phyloP scores from a whole-genome alignment of 1,284 basidiomycete genomes.

The Coniferiporia sulphurascens region DNA sequence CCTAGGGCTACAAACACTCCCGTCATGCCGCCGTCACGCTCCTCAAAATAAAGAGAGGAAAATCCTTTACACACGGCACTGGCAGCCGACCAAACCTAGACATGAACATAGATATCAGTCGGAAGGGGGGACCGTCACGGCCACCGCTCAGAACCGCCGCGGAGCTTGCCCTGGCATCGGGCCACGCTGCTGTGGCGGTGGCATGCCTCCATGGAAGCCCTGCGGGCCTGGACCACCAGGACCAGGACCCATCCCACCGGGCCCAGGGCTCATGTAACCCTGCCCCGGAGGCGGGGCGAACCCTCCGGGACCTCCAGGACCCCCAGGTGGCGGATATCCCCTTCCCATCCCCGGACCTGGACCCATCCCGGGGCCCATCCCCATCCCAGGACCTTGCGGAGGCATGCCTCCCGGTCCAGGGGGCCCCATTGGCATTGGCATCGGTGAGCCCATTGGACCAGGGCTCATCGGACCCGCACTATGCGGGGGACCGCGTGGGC shows the following conservation, averaged over 20 bases:
- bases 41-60: no score
- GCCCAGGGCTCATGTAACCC: conserved; percentile 11
- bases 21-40: no score
- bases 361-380: neutral
- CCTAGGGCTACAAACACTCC: no score
- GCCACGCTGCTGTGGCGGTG: conserved; percentile 8
- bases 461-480: conserved; percentile 4
- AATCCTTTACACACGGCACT: neutral
- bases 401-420: conserved; percentile 12
- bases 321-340: conserved; percentile 14
- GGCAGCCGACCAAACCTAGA: neutral
- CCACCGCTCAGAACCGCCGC: conserved; percentile 10
- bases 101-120: neutral
- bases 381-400: neutral
- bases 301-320: conserved; percentile 4
- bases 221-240: conserved; percentile 4
- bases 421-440: conserved; percentile 4
- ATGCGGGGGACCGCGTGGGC: conserved; percentile 1
- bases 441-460: no score
- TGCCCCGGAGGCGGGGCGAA: neutral
- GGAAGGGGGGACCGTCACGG: no score
- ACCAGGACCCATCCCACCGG: conserved; percentile 5
- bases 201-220: conserved; percentile 11
- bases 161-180: conserved; percentile 11
- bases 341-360: conserved; percentile 6